These are phyloP conservation scores for Collybia nuda DNA, from an alignment of 768 basidiomycete genomes.

Conservation along the genomic window DNA sequence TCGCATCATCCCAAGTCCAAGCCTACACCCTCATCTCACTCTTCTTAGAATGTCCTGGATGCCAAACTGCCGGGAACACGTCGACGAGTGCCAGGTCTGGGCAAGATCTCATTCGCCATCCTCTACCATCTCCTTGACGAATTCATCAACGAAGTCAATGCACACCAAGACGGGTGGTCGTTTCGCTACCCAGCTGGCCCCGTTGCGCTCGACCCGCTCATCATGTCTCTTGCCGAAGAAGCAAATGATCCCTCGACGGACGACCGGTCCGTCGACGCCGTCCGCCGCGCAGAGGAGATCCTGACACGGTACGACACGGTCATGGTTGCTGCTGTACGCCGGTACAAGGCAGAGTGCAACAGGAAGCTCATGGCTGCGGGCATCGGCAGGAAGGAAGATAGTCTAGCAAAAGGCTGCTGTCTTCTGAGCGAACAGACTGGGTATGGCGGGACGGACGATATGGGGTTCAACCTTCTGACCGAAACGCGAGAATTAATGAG, in stretches of 20 bases:
- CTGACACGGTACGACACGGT: slow-evolving; percentile 34
- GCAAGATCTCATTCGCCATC: slow-evolving; percentile 37
- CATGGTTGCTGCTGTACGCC: slow-evolving; percentile 32
- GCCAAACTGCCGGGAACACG: slow-evolving; percentile 37
- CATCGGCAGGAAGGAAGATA: slow-evolving; percentile 37
- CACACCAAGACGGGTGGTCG: slow-evolving; percentile 43
- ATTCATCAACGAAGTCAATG: slow-evolving; percentile 43
- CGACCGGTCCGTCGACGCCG: slow-evolving; percentile 35
- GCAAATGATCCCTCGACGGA: slow-evolving; percentile 41
- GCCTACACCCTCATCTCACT: background rate
- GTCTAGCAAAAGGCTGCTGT: slow-evolving; percentile 39
- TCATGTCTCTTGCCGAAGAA: slow-evolving; percentile 46
- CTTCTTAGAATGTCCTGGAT: slow-evolving; percentile 30
- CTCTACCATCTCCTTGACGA: slow-evolving; percentile 42
- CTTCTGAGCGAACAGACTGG: slow-evolving; percentile 47
- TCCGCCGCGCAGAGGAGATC: slow-evolving; percentile 31
- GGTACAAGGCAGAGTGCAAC: slow-evolving; percentile 40
- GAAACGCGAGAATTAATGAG: slow-evolving; percentile 36
- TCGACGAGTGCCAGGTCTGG: slow-evolving; percentile 34
- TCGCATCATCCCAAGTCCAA: background rate
- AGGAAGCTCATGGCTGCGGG: slow-evolving; percentile 28
- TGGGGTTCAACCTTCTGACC: slow-evolving; percentile 36
- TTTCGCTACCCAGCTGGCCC: slow-evolving; percentile 23
- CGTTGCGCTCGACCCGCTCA: slow-evolving; percentile 29
- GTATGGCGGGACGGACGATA: slow-evolving; percentile 39